Evolutionary conservation across 352 stramenopile species (phyloP), one percentile per base, ranked within the genome.

Genomic region (Blastocystis sp.): DNA sequence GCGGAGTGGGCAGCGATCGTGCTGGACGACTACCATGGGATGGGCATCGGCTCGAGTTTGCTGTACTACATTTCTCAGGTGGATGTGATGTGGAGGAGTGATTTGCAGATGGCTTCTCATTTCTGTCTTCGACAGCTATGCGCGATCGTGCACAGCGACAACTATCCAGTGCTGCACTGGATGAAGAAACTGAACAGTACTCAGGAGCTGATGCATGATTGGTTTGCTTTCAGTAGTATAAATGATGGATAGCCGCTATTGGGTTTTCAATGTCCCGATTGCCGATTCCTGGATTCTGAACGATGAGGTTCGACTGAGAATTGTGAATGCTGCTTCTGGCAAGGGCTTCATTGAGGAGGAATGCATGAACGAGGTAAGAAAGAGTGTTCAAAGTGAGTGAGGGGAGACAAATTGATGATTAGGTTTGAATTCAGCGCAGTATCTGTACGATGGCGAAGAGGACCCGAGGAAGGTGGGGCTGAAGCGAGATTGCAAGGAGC

Each of bases 1-100:
- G 78, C 78, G 17, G 78, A 88, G 10, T 88, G 78, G 78, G 78
- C 78, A 45, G 78, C 78, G 40, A 88, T 88, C 57, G 78, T 88
- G 2, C 45, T 76, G 45, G 78, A 88, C 57, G 17, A 52, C 3
- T 88, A 88, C 43, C 78, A 88, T 24, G 61, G 59, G 10, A 10
- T 66, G 6, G 78, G 78, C 79, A 88, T 88, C 9, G 78, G 78
- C 19, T 88, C 78, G 14, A 60, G 57, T 34, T 45, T 88, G 3
- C 60, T 88, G 17, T 88, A 61, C 43, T 88, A 40, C 61, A 28
- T 88, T 2, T 77, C 78, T 4, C 10, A 21, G 3, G 78, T 88
- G 66, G 14, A 10, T 9, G 21, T 19, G 4, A 11, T 61, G 6
- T 1, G 9, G 3, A 4, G 4, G 11, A 42, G 19, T 74, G 19